A percentile compares a stretch with the other conserved stretches of the same genome.
phyloP scores from a whole-genome alignment of 1,284 basidiomycete species.

The Stereum hirsutum region DNA sequence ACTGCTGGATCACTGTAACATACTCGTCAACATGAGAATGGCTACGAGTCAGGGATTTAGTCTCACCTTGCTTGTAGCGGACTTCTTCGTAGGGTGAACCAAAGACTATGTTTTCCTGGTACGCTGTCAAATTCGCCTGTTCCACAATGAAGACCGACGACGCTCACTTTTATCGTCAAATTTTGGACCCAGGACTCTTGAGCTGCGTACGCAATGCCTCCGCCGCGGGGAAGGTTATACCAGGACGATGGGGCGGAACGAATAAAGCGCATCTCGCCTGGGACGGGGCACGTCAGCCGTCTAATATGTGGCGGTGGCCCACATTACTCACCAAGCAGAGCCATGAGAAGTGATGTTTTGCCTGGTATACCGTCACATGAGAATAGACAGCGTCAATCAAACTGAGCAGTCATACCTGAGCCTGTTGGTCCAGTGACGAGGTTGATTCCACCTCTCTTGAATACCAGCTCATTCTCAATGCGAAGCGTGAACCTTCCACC shows the following conservation, averaged over 20 bases:
- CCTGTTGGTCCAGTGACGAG: constrained; percentile 57
- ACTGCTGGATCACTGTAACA: constrained; percentile 51
- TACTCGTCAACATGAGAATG: too few relatives aligned
- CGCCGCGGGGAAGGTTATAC: constrained; percentile 56
- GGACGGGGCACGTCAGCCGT: too few relatives aligned
- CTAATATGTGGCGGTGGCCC: too few relatives aligned
- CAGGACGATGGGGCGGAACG: constrained; percentile 44
- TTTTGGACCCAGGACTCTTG: constrained; percentile 74
- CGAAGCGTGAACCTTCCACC: constrained; percentile 36
- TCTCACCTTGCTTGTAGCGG: constrained; percentile 33
- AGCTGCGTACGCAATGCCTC: constrained; percentile 66
- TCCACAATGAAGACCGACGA: not conserved
- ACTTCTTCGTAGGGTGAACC: constrained; percentile 31
- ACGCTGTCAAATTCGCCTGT: too few relatives aligned
- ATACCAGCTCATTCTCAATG: constrained; percentile 45
- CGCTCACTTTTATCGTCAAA: constrained; percentile 32
- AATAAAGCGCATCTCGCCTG: constrained; percentile 55
- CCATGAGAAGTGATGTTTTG: constrained; percentile 44
- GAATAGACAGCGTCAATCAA: too few relatives aligned
- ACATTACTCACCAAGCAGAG: constrained; percentile 32
- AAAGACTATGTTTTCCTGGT: constrained; percentile 35
- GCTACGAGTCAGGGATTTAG: too few relatives aligned
- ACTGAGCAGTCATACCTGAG: too few relatives aligned
- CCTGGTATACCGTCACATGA: too few relatives aligned
- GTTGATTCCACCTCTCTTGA: constrained; percentile 50